Evolutionary conservation across 495 filamentous ascomycete species (phyloP).

Genomic region (Penicillium paxilli): DNA sequence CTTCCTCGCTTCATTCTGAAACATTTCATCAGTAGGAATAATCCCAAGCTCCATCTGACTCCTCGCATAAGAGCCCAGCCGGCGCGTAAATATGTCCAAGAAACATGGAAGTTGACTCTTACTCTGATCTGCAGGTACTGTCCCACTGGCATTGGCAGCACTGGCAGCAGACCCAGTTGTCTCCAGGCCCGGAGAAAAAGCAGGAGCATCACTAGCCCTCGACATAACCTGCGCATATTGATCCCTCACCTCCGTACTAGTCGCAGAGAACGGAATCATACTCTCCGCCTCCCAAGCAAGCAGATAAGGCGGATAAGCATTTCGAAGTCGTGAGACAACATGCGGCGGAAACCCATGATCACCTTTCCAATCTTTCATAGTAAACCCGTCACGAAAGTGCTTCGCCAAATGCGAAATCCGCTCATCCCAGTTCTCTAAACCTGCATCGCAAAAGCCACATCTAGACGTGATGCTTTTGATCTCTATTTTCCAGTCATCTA

Average conservation of each 20-base stretch:
- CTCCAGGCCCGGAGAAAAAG: too few species aligned
- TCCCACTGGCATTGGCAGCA: too few species aligned
- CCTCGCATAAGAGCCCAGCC: conserved; percentile 21
- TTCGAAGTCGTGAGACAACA: conserved; percentile 61
- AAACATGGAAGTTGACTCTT: conserved; percentile 11
- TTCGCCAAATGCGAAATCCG: conserved; percentile 61
- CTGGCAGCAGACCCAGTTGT: too few species aligned
- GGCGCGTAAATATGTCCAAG: conserved; percentile 17
- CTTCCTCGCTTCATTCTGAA: conserved; percentile 47
- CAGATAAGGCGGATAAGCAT: conserved; percentile 58
- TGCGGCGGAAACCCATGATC: conserved; percentile 66
- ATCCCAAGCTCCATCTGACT: conserved; percentile 14
- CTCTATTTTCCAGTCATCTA: conserved; percentile 69
- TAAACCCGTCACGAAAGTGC: conserved; percentile 63
- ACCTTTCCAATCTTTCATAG: conserved; percentile 69
- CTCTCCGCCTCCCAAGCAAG: conserved; percentile 27
- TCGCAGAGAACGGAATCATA: conserved; percentile 32
- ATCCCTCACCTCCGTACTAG: conserved; percentile 12
- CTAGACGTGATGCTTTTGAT: conserved; percentile 59
- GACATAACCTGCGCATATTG: conserved; percentile 19
- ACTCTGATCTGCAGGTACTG: background rate
- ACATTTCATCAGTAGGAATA: conserved; percentile 29
- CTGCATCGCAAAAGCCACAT: conserved; percentile 64
- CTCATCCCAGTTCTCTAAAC: conserved; percentile 60
- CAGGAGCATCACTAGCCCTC: background rate